Evolutionary conservation across 495 filamentous ascomycete genomes (phyloP).

Genomic region (Elasticomyces elasticus): DNA sequence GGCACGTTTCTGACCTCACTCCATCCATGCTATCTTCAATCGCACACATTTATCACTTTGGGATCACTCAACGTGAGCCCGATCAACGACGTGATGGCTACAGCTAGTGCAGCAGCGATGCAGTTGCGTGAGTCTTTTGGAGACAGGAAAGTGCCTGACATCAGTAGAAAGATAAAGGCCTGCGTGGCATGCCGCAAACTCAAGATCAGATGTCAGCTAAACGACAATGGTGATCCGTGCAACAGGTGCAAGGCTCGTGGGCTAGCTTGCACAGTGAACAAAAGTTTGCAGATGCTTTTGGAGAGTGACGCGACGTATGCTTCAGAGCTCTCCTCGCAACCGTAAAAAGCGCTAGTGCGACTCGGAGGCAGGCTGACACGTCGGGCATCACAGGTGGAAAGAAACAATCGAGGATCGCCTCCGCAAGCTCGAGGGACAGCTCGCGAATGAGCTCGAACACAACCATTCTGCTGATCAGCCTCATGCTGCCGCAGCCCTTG

Average conservation of each 20-base stretch:
- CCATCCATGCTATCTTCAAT: too few relatives aligned
- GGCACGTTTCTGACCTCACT: too few relatives aligned
- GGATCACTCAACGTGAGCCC: background rate
- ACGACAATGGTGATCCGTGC: background rate
- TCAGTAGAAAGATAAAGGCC: constrained; percentile 2
- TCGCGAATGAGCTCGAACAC: background rate
- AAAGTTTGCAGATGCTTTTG: constrained; percentile 2
- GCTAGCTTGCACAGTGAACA: background rate
- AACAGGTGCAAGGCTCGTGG: background rate
- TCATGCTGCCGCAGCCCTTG: too few relatives aligned
- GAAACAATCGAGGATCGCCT: background rate
- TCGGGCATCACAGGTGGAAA: background rate
- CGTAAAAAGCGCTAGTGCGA: too few relatives aligned
- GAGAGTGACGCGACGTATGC: constrained; percentile 2
- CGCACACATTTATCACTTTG: too few relatives aligned
- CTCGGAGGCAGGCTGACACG: too few relatives aligned
- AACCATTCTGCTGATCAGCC: background rate
- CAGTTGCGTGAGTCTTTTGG: background rate
- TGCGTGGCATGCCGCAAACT: constrained; percentile 5
- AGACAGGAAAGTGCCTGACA: background rate
- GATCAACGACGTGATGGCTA: background rate
- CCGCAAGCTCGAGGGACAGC: background rate
- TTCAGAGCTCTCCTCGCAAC: background rate
- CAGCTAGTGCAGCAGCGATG: background rate
- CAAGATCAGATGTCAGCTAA: constrained; percentile 1